phyloP scores from a whole-genome alignment of 352 stramenopile species.

The Phytophthora colocasiae region DNA sequence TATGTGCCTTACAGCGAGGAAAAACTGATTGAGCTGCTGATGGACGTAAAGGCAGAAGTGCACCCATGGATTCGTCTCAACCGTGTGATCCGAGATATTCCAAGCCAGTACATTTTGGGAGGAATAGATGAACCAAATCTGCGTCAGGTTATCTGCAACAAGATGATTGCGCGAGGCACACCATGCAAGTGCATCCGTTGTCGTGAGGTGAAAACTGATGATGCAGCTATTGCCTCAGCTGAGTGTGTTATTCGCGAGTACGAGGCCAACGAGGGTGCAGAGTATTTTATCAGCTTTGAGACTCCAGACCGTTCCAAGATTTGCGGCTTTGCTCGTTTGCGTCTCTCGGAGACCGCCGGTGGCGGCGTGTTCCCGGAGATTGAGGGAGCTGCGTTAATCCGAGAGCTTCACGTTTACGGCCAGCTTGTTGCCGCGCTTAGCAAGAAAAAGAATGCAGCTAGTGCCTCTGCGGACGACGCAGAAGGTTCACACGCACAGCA shows the following conservation, averaged over 20 bases:
- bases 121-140: constrained; percentile 93
- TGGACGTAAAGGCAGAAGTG: constrained; percentile 90
- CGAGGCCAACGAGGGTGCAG: constrained; percentile 83
- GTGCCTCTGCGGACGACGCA: constrained; percentile 20
- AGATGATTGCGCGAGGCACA: constrained; percentile 78
- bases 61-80: constrained; percentile 96
- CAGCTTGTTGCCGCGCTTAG: constrained; percentile 74
- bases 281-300: constrained; percentile 95
- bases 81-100: constrained; percentile 94
- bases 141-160: constrained; percentile 88
- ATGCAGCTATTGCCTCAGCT: constrained; percentile 73
- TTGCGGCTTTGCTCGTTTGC: constrained; percentile 91
- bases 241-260: constrained; percentile 85
- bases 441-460: constrained; percentile 44
- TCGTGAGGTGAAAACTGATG: constrained; percentile 91
- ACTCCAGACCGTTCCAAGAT: constrained; percentile 90
- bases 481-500: constrained; percentile 81
- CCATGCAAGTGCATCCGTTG: constrained; percentile 92
- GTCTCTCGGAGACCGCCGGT: constrained; percentile 73
- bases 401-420: constrained; percentile 92
- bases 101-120: constrained; percentile 93
- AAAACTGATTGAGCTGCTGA: constrained; percentile 90
- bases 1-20: constrained; percentile 92
- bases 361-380: constrained; percentile 81
- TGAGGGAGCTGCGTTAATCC: constrained; percentile 82